A percentile compares a stretch with the other conserved stretches of the same genome.
Evolutionary conservation across 2,329 filamentous ascomycete species (phyloP).

Genomic region (Paraconiothyrium sp.): DNA sequence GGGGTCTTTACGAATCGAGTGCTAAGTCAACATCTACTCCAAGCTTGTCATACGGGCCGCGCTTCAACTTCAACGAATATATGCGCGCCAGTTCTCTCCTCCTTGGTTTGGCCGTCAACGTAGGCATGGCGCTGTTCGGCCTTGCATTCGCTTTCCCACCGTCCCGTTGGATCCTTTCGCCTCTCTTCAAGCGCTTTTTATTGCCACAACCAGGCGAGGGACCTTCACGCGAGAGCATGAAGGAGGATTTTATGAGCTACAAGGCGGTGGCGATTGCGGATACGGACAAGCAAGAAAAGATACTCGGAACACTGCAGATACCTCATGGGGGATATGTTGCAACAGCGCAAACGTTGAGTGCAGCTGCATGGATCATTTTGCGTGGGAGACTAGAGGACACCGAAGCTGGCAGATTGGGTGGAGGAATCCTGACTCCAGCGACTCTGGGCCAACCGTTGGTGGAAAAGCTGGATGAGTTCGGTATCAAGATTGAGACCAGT

Average conservation of each 20-base stretch:
- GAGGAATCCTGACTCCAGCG: conserved; percentile 77
- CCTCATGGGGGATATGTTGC: conserved; percentile 72
- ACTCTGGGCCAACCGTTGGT: conserved; percentile 74
- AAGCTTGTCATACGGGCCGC: conserved; percentile 59
- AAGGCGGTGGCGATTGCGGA: conserved; percentile 70
- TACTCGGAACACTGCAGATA: conserved; percentile 64
- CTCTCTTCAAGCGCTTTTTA: conserved; percentile 40
- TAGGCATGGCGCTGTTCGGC: conserved; percentile 57
- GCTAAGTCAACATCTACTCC: conserved; percentile 54
- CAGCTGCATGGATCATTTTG: conserved; percentile 72
- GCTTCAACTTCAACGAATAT: conserved; percentile 67
- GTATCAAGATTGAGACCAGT: conserved; percentile 64
- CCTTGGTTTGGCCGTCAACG: conserved; percentile 59
- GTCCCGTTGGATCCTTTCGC: conserved; percentile 55
- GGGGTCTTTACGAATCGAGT: conserved; percentile 59
- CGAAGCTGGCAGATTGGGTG: conserved; percentile 63
- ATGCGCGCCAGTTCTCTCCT: conserved; percentile 61
- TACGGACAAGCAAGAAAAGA: conserved; percentile 59
- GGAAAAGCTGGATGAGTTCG: conserved; percentile 68
- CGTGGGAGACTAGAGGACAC: conserved; percentile 63
- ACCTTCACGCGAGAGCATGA: conserved; percentile 60
- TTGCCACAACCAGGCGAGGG: conserved; percentile 42
- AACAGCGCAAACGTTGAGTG: conserved; percentile 70
- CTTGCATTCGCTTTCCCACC: conserved; percentile 61
- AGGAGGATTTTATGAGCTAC: conserved; percentile 70